phyloP scores from a whole-genome alignment of 1,139 yeast species.

The Sugiyamaella pinicola region DNA sequence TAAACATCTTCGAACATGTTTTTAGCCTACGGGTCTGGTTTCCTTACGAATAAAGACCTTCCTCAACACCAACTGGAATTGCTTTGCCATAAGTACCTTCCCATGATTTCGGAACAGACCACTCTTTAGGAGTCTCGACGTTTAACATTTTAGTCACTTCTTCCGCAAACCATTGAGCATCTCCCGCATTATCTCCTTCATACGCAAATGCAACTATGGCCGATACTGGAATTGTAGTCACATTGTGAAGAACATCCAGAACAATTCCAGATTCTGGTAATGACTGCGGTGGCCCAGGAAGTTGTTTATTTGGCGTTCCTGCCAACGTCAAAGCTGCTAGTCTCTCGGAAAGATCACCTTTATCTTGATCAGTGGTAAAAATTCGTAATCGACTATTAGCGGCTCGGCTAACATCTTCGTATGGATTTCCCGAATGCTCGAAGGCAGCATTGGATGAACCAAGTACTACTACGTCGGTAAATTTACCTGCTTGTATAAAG shows the following conservation, averaged over 20 bases:
- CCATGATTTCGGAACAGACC: constrained; percentile 78
- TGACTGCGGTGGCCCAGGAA: constrained; percentile 23
- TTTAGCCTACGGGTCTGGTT: too few relatives aligned
- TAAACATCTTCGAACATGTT: too few relatives aligned
- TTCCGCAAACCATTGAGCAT: constrained; percentile 62
- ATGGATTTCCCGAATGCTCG: constrained; percentile 21
- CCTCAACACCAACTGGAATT: constrained; percentile 69
- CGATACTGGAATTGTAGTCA: constrained; percentile 21
- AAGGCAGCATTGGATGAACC: constrained; percentile 69
- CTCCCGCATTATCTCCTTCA: constrained; percentile 86
- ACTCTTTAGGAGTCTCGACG: constrained; percentile 35
- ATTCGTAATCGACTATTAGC: constrained; percentile 10
- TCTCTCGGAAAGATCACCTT: constrained; percentile 18
- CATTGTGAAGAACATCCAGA: constrained; percentile 31
- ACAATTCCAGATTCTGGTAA: constrained; percentile 41
- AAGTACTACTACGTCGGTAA: constrained; percentile 56
- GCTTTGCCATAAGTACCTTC: constrained; percentile 78
- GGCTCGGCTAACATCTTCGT: constrained; percentile 21
- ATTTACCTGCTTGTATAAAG: constrained; percentile 46
- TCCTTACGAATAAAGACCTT: constrained; percentile 68
- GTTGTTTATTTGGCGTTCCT: constrained; percentile 6
- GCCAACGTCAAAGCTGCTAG: constrained; percentile 19
- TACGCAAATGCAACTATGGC: constrained; percentile 57
- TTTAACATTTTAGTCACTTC: constrained; percentile 43
- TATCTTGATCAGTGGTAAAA: constrained; percentile 10